Conservation (phyloP, 768 basidiomycete species). For the Gymnopilus dilepis region DNA sequence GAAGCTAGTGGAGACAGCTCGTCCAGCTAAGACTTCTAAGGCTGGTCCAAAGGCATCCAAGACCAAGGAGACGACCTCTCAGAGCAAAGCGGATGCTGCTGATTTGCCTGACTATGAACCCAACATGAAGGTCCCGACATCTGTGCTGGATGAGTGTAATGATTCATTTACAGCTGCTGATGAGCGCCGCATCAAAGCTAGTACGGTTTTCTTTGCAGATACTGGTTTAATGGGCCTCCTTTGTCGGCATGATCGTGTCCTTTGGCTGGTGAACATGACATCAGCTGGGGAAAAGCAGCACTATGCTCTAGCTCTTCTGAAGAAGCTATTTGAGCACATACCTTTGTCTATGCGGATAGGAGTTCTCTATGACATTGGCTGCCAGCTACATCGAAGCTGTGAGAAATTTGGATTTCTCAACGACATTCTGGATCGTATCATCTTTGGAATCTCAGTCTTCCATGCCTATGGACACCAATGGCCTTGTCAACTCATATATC, state of each 20-base stretch:
- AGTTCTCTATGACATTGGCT: slow-evolving; percentile 42
- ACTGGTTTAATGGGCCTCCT: not conserved
- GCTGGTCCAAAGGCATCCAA: too few relatives aligned
- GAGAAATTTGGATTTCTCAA: slow-evolving; percentile 32
- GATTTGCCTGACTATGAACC: not conserved
- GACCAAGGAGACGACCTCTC: too few relatives aligned
- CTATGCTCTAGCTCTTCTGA: not conserved
- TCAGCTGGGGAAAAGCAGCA: not conserved
- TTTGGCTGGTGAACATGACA: not conserved
- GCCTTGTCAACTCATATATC: slow-evolving; percentile 40
- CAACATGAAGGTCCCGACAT: not conserved
- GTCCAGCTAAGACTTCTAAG: too few relatives aligned
- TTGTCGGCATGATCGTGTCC: not conserved
- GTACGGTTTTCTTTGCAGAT: not conserved
- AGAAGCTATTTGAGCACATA: too few relatives aligned
- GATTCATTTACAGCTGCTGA: too few relatives aligned
- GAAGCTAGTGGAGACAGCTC: too few relatives aligned
- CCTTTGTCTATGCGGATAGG: slow-evolving; percentile 16
- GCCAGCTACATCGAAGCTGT: slow-evolving; percentile 34
- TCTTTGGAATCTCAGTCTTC: slow-evolving; percentile 27
- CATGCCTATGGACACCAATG: slow-evolving; percentile 38
- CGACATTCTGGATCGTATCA: slow-evolving; percentile 25
- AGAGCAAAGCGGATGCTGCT: not conserved
- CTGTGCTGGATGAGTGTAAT: not conserved
- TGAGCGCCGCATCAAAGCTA: not conserved